Base-by-base conservation (phyloP, 2,329 filamentous ascomycete species). In the Talaromyces albobiverticillius region DNA sequence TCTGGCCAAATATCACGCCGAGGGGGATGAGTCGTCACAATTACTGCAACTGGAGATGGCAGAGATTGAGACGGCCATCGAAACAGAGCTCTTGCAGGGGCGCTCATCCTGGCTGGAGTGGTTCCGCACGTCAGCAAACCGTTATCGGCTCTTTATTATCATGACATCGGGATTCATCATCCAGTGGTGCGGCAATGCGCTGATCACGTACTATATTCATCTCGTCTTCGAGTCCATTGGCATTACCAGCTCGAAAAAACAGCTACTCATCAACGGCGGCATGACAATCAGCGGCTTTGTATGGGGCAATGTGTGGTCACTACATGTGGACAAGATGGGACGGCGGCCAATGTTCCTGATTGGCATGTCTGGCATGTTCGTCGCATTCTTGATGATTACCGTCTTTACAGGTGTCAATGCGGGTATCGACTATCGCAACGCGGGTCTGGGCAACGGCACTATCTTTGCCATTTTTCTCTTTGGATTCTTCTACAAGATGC, bases 341-440 rank as follows among this genome's bases (percentile, higher is more conserved):
- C 70, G 75, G n/a, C 67, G 75, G 22, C 66, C 64, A 49, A 74
- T 74, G 69, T 78, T 75, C 54, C 68, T 77, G 58, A 63, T 77
- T 25, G 42, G 42, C 3, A 45, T 45, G 42, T 20, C 22, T 23
- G 42, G 23, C 82, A 79, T 22, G 79, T 82, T 6, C 59, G 68
- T 43, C 71, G 68, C 54, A 75, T 86, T 70, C 67, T 82, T 9
- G 66, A 68, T 26, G 76, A 76, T 3, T 87, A 83, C 62, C 76
- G 4, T 86, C 84, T 65, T 77, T 76, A 9, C 80, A 82, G 3
- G 74, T 71, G 57, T 87, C 86, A 65, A 86, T 85, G 60, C 75
- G 86, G 47, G 83, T 82, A n/a, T 84, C 85, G 66, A 87, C 86
- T 62, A 81, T 83, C 11, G 71, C 87, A 53, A 84, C n/a, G 42